Evolutionary conservation across 192 early-diverging fungal species (phyloP).

Genomic region (Gigaspora rosea): DNA sequence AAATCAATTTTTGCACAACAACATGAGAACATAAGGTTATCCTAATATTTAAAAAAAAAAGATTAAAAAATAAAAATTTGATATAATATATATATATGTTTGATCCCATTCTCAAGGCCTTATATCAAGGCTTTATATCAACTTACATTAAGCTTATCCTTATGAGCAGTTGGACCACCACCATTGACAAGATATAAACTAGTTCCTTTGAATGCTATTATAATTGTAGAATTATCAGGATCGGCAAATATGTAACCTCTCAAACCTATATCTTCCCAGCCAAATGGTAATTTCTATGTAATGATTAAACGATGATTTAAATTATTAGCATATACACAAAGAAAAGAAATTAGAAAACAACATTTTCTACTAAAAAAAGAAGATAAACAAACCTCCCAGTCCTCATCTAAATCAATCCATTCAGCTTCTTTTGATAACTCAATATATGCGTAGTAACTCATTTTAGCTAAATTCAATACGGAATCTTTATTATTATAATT

Average conservation of each 20-base stretch:
- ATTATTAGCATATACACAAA: background rate
- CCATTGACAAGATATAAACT: constrained; percentile 42
- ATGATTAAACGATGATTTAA: background rate
- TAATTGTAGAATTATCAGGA: constrained; percentile 59
- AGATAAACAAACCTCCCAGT: constrained; percentile 55
- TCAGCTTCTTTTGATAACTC: constrained; percentile 54
- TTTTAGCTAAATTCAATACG: constrained; percentile 70
- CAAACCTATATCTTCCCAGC: constrained; percentile 67
- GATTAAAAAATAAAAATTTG: no score
- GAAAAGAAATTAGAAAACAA: background rate
- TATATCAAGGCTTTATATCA: background rate
- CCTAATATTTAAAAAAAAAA: constrained; percentile 41
- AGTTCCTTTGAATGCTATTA: constrained; percentile 89
- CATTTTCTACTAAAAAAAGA: background rate
- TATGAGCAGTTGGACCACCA: constrained; percentile 64
- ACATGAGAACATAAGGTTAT: constrained; percentile 95
- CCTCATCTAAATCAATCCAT: constrained; percentile 65
- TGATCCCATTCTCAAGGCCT: background rate
- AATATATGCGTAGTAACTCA: constrained; percentile 82
- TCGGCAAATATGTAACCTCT: constrained; percentile 86
- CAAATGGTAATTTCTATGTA: constrained; percentile 57
- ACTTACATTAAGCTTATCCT: constrained; percentile 73
- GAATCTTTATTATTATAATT: constrained; percentile 69
- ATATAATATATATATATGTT: background rate
- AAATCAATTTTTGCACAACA: constrained; percentile 92